Evolutionary conservation across 306 rosid species (phyloP), one percentile per base, ranked within the genome.

Genomic region (Prunus fruticosa): DNA sequence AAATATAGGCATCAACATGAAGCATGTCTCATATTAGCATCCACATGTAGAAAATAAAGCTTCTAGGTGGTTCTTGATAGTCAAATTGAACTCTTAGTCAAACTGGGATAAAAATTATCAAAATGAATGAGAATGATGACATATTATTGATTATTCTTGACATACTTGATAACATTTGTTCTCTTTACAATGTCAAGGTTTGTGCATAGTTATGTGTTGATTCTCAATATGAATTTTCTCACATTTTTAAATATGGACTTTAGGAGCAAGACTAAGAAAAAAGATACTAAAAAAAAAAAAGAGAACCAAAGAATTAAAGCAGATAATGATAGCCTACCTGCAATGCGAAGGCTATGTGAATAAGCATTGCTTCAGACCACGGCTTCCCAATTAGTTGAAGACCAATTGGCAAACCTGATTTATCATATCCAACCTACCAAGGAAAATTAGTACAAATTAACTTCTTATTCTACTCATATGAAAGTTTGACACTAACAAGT

Each of bases 371-470:
- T 85, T 94, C 98, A 54, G 91, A 89, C 97, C 97, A 94, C 70
- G 97, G 97, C 84, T 82, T 88, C 71, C 98, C 97, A 32, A 94
- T 89, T 79, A 94, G 90, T 78, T 94, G 98, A 82, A 94, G 96
- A 45, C 98, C 98, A 74, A 94, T 94, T 18, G 98, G 98, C 85
- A 94, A 81, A 75, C 98, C 98, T 15, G 64, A 46, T 80, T 88
- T 86, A 64, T 90, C 96, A 41, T 86, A 90, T 49, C 98, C 98
- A 79, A 91, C 93, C 98, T 94, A 80, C 69, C 70, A 72, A 78
- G 54, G 14, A 69, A 54, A 64, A 11, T 3, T 61, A 14, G 20
- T 51, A 20, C 6, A 9, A 38, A 71, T 73, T 11, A 75, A 14
- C 45, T 47, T 20, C 50, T 18, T 38, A 11, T 32, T 60, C 12